phyloP scores from a whole-genome alignment of 2,329 filamentous ascomycete species.

The Daldinia eschscholtzii region DNA sequence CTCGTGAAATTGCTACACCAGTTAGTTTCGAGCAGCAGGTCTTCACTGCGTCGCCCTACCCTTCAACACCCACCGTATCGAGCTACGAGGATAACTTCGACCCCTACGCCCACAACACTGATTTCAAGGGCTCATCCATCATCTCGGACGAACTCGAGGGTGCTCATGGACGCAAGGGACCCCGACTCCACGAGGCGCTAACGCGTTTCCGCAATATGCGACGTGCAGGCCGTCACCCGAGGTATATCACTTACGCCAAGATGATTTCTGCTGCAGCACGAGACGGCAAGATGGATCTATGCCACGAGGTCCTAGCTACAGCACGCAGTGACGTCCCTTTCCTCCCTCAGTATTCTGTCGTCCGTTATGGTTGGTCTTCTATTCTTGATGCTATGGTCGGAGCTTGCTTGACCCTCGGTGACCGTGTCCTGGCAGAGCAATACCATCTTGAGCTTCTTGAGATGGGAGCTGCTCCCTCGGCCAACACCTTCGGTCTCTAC shows the following conservation, averaged over 20 bases:
- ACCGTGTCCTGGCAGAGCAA: constrained; percentile 83
- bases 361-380: constrained; percentile 95
- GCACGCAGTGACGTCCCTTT: constrained; percentile 90
- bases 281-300: constrained; percentile 82
- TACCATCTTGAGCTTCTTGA: constrained; percentile 93
- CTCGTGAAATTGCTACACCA: constrained; percentile 65
- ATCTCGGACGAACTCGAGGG: constrained; percentile 93
- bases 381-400: constrained; percentile 98
- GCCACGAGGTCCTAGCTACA: constrained; percentile 89
- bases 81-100: constrained; percentile 87
- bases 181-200: constrained; percentile 83
- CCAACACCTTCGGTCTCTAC: constrained; percentile 98
- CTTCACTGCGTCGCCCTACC: constrained; percentile 64
- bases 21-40: constrained; percentile 61
- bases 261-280: constrained; percentile 91
- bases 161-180: constrained; percentile 77
- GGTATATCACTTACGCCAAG: constrained; percentile 97
- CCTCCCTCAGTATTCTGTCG: constrained; percentile 83
- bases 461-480: constrained; percentile 91
- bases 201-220: constrained; percentile 92
- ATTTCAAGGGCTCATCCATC: constrained; percentile 91
- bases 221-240: constrained; percentile 87
- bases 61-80: constrained; percentile 68
- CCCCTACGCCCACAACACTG: constrained; percentile 89
- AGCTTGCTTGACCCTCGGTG: constrained; percentile 85